Evolutionary conservation across 2,329 filamentous ascomycete genomes (phyloP), one percentile per base, ranked within the genome.

Genomic region (Colletotrichum sp.): DNA sequence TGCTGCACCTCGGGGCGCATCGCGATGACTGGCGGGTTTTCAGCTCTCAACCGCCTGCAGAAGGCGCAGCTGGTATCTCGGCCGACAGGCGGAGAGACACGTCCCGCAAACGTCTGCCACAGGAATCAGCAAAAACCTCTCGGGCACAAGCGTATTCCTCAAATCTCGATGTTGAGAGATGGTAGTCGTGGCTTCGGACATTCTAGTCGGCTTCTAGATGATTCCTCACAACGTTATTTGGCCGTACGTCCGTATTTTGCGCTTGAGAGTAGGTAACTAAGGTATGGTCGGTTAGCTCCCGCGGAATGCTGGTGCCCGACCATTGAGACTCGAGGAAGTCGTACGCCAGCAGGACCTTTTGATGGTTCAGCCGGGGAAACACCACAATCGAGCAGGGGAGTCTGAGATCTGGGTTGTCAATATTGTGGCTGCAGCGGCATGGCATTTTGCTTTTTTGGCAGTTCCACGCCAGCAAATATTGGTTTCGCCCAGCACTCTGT

Each of bases 371-470:
- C 60, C 21, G 36, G 39, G 44, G 28, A 65, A 28, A 34, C 15
- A 32, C 44, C 21, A 28, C n/a, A 34, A 73, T 65, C 34, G 44
- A n/a, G 32, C 26, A 10, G 26, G 24, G 4, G 44, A 60, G 59
- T 26, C 26, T 59, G 15, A 32, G 30, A 73, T 73, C 70, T 69
- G 8, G 49, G 52, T n/a, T 16, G 63, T 69, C 64, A 32, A 16
- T 39, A 60, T 36, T 69, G 74, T 68, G 74, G 49, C 74, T 73
- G 28, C 59, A 65, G 70, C 57, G 55, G 44, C 34, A 39, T 65
- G 9, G 60, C 16, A 39, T 18, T 36, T 71, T 28, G 57, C 34
- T 52, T 63, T 36, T 36, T 3, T 5, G 9, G 26, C 60, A 13
- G 6, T 12, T 28, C 26, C 28, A 21, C 59, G 57, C 57, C 32